phyloP scores from a whole-genome alignment of 108 stramenopile genomes.

The Nitzschia sp. region DNA sequence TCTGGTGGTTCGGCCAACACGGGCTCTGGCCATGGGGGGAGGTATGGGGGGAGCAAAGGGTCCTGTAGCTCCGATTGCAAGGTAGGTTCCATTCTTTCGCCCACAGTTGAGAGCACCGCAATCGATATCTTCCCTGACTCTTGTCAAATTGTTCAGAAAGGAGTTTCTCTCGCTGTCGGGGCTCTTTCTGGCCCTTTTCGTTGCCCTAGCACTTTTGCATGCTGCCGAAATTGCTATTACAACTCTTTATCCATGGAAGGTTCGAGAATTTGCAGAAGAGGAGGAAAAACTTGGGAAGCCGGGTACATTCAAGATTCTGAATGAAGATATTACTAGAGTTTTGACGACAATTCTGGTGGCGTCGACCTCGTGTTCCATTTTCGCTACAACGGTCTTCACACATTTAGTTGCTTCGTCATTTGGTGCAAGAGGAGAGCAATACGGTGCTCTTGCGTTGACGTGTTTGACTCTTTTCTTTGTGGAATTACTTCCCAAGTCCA shows the following conservation, averaged over 20 bases:
- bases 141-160: slow-evolving; percentile 22
- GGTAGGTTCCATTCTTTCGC: slow-evolving; percentile 13
- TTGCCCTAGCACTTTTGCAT: slow-evolving; percentile 75
- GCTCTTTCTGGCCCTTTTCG: slow-evolving; percentile 63
- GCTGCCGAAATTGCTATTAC: slow-evolving; percentile 97
- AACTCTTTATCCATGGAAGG: slow-evolving; percentile 96
- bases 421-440: slow-evolving; percentile 82
- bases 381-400: slow-evolving; percentile 86
- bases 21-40: slow-evolving; percentile 41
- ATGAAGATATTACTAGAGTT: slow-evolving; percentile 94
- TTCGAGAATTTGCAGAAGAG: slow-evolving; percentile 94
- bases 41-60: slow-evolving; percentile 32
- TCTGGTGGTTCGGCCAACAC: slow-evolving; percentile 16
- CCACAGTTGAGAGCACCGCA: too few species aligned
- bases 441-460: slow-evolving; percentile 87
- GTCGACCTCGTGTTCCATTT: slow-evolving; percentile 86
- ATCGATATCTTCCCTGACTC: background rate
- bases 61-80: slow-evolving; percentile 28
- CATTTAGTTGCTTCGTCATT: slow-evolving; percentile 82
- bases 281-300: slow-evolving; percentile 77
- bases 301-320: slow-evolving; percentile 87
- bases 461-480: slow-evolving; percentile 94
- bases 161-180: slow-evolving; percentile 35
- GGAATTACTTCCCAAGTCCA: slow-evolving; percentile 92
- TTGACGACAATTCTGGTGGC: slow-evolving; percentile 94